These are phyloP conservation scores for Fusarium xylarioides DNA, from an alignment of 2,329 filamentous ascomycete genomes.

Conservation along the genomic window DNA sequence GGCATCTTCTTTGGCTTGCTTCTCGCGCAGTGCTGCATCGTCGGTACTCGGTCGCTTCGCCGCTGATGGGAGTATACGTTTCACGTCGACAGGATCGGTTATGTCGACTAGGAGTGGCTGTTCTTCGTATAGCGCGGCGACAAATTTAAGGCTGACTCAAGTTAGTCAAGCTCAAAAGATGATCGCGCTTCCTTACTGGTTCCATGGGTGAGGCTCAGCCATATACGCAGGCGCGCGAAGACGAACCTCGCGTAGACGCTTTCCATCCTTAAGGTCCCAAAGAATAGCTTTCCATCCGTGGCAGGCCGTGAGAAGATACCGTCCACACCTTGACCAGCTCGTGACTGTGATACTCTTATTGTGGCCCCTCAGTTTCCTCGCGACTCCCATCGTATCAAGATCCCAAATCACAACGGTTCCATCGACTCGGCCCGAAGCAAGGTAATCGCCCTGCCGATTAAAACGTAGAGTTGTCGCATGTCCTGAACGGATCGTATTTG, in stretches of 20 bases:
- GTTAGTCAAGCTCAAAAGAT: constrained; percentile 30
- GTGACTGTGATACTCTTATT: constrained; percentile 93
- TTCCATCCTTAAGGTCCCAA: constrained; percentile 82
- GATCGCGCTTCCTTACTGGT: constrained; percentile 67
- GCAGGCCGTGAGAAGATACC: constrained; percentile 90
- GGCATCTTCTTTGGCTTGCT: constrained; percentile 88
- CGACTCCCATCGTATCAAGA: constrained; percentile 95
- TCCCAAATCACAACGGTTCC: constrained; percentile 97
- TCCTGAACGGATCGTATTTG: constrained; percentile 81
- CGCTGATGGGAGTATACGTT: constrained; percentile 81
- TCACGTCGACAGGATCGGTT: constrained; percentile 72
- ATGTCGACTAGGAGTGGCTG: constrained; percentile 89
- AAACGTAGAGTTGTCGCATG: constrained; percentile 80
- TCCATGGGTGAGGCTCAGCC: constrained; percentile 90
- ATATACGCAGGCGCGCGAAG: constrained; percentile 96
- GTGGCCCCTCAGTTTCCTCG: constrained; percentile 91
- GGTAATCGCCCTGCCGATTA: constrained; percentile 92
- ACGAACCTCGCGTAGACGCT: constrained; percentile 82
- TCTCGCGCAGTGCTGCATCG: constrained; percentile 76
- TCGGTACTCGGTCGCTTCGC: constrained; percentile 79
- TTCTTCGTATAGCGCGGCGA: constrained; percentile 93
- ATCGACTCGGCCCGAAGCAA: constrained; percentile 93
- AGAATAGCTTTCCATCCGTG: constrained; percentile 97
- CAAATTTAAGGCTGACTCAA: constrained; percentile 73
- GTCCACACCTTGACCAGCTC: constrained; percentile 92